Conservation (phyloP, 1,284 basidiomycete species). For the Ustilago bromivora region DNA sequence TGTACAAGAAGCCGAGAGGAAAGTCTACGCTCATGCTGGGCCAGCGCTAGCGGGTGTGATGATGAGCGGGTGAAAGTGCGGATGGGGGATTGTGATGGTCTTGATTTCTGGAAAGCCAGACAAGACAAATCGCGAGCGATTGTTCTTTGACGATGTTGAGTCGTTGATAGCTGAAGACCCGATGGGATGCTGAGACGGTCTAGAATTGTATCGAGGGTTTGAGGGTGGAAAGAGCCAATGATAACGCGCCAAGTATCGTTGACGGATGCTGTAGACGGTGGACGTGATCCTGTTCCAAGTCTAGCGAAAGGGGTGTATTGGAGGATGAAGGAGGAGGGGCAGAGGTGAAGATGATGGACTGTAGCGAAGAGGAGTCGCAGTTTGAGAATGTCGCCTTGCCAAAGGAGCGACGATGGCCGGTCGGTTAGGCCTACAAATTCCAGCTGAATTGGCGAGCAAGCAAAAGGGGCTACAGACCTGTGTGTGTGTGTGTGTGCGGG, state of each 20-base stretch:
- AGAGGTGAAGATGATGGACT: neutral
- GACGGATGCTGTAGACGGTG: neutral
- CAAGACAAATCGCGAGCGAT: too few species aligned
- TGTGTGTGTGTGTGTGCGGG: neutral
- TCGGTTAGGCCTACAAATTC: neutral
- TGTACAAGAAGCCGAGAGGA: conserved; percentile 64
- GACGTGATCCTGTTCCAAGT: conserved; percentile 1
- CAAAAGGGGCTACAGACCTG: neutral
- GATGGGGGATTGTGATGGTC: neutral
- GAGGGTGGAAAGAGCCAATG: neutral
- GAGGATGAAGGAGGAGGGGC: neutral
- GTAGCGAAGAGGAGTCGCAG: neutral
- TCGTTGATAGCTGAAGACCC: neutral
- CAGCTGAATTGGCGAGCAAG: neutral
- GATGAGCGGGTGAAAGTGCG: conserved; percentile 4
- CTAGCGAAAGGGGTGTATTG: neutral
- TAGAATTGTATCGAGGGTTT: neutral
- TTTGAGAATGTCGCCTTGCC: neutral
- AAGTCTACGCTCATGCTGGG: conserved; percentile 61
- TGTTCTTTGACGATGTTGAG: too few species aligned
- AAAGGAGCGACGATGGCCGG: neutral
- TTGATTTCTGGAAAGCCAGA: neutral
- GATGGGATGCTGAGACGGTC: neutral
- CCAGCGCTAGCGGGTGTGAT: conserved; percentile 31
- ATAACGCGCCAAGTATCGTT: neutral